Evolutionary conservation across 148 eudicot genomes (phyloP).

Genomic region (Rhododendron mucronatum): DNA sequence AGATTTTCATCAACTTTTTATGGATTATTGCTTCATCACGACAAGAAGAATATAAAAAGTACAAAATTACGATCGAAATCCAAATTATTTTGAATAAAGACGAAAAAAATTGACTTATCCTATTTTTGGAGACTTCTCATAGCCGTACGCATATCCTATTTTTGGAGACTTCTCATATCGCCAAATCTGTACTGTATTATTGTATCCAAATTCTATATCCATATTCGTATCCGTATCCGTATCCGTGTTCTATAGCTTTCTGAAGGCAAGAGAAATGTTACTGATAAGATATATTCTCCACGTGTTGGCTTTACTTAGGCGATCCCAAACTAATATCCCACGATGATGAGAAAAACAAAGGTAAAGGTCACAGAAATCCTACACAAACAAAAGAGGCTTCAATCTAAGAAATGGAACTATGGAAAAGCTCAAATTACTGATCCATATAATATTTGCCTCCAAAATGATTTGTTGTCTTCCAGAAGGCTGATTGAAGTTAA

Average conservation of each 20-base stretch:
- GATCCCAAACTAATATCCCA: background rate
- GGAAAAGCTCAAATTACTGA: background rate
- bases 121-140: too few relatives aligned
- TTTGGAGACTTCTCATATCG: background rate
- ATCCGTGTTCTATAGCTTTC: background rate
- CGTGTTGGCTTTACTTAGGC: background rate
- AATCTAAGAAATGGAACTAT: background rate
- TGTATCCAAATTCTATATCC: background rate
- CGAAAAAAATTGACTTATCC: too few relatives aligned
- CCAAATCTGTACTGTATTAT: background rate
- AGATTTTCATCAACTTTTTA: too few relatives aligned
- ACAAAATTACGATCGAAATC: too few relatives aligned
- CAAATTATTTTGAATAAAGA: too few relatives aligned
- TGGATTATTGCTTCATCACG: too few relatives aligned
- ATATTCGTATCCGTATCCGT: background rate
- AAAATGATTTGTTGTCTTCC: background rate
- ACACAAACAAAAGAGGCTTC: background rate
- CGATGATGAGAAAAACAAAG: background rate
- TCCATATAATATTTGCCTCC: background rate
- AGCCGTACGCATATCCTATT: background rate
- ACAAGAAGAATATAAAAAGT: too few relatives aligned
- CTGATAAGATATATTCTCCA: background rate
- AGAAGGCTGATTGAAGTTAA: background rate
- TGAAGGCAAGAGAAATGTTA: background rate
- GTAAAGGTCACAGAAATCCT: background rate